Evolutionary conservation across 192 early-diverging fungal genomes (phyloP), one percentile per base, ranked within the genome.

Genomic region (Coemansia sp.): DNA sequence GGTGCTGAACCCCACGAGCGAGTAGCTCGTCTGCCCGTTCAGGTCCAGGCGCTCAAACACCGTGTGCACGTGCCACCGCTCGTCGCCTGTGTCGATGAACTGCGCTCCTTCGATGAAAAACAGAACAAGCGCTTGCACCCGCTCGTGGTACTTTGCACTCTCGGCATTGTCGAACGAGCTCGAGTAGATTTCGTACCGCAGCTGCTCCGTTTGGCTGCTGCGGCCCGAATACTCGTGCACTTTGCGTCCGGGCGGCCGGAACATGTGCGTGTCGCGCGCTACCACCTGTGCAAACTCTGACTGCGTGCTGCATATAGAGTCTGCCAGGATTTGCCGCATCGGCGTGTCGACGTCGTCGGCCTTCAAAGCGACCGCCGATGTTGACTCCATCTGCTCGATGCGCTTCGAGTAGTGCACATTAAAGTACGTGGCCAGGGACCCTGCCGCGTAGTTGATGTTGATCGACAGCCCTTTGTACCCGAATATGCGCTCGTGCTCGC

Each of bases 31-130:
- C 1, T 57, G 65, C 19, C 83, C 87, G 21, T 81, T 69, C 8
- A 69, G 47, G 2, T 49, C 62, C 49, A 85, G 69, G 9, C 70
- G 65, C 70, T 91, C 83, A 68, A 86, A 94, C 67, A 89, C 60
- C 15, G 84, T 81, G 47, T 82, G 85, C 4, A 90, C 75, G 39
- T 90, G 85, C 96, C 96, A 98, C 57, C 85, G 83, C 29, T 88
- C 87, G 55, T 98, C 96, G 23, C 84, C 75, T 12, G 86, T 87
- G 49, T 96, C 90, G 59, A 98, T 89, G 48, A 87, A 93, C 50
- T 87, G 88, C 19, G 91, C 90, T 11, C 94, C 96, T 65, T 98
- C 96, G 38, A 98, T 93, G 57, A 87, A 95, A 45, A 91, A 90
- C 39, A 95, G 79, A 10, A 90, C 66, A 69, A 98, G 89, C 27